These are phyloP conservation scores for Trichosporon sp. DNA, from an alignment of 1,284 basidiomycete species.

Conservation along the genomic window DNA sequence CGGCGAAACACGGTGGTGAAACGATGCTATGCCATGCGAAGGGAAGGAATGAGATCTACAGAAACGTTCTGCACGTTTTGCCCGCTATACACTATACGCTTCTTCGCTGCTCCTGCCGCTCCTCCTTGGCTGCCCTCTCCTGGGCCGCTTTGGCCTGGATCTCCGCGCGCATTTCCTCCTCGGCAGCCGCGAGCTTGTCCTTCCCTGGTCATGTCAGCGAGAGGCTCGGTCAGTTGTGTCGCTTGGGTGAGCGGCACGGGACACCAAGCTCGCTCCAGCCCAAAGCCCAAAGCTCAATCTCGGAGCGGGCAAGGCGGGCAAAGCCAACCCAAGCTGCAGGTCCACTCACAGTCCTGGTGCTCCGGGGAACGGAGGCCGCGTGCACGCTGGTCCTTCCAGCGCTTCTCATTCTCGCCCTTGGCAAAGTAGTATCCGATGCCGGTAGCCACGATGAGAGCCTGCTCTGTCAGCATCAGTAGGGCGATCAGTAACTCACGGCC, in stretches of 20 bases:
- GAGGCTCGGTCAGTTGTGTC: background rate
- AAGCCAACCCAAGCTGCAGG: background rate
- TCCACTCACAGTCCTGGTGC: slow-evolving; percentile 25
- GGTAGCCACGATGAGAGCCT: slow-evolving; percentile 59
- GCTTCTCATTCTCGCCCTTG: slow-evolving; percentile 31
- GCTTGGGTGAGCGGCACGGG: no score
- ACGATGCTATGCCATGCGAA: slow-evolving; percentile 7
- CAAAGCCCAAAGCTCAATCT: background rate
- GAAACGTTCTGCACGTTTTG: background rate
- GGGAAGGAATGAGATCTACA: background rate
- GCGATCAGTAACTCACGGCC: slow-evolving; percentile 21
- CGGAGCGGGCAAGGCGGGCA: background rate
- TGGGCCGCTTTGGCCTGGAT: background rate
- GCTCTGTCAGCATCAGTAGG: background rate
- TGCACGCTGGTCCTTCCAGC: slow-evolving; percentile 30
- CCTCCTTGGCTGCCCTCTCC: background rate
- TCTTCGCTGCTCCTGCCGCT: background rate
- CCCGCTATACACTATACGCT: background rate
- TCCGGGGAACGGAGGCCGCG: slow-evolving; percentile 25
- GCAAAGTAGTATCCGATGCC: slow-evolving; percentile 59
- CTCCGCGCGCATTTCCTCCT: slow-evolving; percentile 16
- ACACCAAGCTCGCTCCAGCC: background rate
- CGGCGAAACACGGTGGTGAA: background rate
- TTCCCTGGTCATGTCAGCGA: slow-evolving; percentile 20
- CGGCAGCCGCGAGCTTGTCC: slow-evolving; percentile 25